Percentiles rank a stretch among this genome's conserved stretches.
These are phyloP conservation scores for Lipomyces chichibuensis DNA, from an alignment of 805 yeast genomes.

Conservation along the genomic window DNA sequence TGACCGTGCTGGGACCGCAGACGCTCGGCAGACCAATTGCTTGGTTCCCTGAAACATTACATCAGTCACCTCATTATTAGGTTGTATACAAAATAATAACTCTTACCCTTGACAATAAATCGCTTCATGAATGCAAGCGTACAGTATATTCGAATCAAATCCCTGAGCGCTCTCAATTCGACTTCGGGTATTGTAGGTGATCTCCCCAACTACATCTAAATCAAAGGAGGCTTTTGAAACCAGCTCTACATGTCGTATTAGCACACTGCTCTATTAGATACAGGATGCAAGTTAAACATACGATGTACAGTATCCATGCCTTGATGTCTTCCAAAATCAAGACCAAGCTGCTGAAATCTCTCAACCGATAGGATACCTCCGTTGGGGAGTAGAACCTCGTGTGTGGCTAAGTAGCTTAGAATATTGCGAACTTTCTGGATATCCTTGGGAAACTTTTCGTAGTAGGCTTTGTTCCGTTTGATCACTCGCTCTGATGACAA, in stretches of 20 bases:
- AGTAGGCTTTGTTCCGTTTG: slow-evolving; percentile 55
- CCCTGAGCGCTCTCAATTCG: slow-evolving; percentile 45
- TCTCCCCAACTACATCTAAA: slow-evolving; percentile 44
- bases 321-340: slow-evolving; percentile 55
- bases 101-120: slow-evolving; percentile 52
- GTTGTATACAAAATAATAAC: slow-evolving; percentile 28
- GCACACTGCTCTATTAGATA: neutral
- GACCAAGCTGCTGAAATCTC: slow-evolving; percentile 58
- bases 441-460: slow-evolving; percentile 55
- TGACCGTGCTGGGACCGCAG: slow-evolving; percentile 41
- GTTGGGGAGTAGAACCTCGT: slow-evolving; percentile 51
- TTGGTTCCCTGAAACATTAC: slow-evolving; percentile 32
- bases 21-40: slow-evolving; percentile 56
- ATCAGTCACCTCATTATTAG: slow-evolving; percentile 31
- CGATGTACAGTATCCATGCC: slow-evolving; percentile 55
- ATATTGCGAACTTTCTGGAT: slow-evolving; percentile 43
- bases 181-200: slow-evolving; percentile 48
- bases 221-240: slow-evolving; percentile 51
- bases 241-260: slow-evolving; percentile 34
- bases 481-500: slow-evolving; percentile 41
- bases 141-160: slow-evolving; percentile 59
- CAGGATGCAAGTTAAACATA: neutral
- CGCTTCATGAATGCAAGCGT: slow-evolving; percentile 62
- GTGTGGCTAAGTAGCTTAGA: slow-evolving; percentile 29
- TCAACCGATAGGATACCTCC: slow-evolving; percentile 56